Evolutionary conservation across 2,329 filamentous ascomycete species (phyloP).

Genomic region (Penicillium sp.): DNA sequence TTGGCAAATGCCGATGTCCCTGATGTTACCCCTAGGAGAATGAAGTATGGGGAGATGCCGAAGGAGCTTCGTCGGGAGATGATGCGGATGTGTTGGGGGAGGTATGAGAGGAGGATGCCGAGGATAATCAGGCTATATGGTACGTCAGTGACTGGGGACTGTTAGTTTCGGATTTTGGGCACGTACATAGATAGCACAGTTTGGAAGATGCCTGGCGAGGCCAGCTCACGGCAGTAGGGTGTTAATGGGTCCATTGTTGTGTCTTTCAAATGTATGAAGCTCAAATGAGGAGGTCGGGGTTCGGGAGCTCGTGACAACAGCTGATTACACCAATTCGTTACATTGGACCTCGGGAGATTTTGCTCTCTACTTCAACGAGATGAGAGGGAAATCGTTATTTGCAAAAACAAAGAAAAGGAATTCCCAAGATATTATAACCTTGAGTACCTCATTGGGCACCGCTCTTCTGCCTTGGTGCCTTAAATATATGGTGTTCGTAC

Average conservation of each 20-base stretch:
- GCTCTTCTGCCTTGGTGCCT: not conserved
- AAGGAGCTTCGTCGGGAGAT: conserved; percentile 81
- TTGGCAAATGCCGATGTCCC: conserved; percentile 88
- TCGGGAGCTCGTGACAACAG: conserved; percentile 3
- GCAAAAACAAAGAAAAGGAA: not conserved
- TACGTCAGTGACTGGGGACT: conserved; percentile 9
- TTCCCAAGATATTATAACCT: not conserved
- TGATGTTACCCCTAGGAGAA: conserved; percentile 89
- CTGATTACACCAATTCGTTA: conserved; percentile 4
- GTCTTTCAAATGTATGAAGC: conserved; percentile 2
- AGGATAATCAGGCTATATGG: conserved; percentile 67
- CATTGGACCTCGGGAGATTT: not conserved
- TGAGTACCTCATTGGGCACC: not conserved
- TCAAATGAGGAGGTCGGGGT: conserved; percentile 2
- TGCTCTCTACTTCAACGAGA: not conserved
- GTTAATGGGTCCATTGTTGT: conserved; percentile 26
- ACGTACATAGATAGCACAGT: conserved; percentile 23
- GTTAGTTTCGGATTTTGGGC: not conserved
- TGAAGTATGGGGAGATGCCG: conserved; percentile 92
- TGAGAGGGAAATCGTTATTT: not conserved
- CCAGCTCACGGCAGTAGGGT: conserved; percentile 52
- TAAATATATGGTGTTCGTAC: not conserved
- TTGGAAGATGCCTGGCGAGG: conserved; percentile 49
- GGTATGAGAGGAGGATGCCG: conserved; percentile 87
- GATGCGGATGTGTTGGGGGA: conserved; percentile 93